Conservation (phyloP, 306 rosid genomes). For the Fragaria iinumae region DNA sequence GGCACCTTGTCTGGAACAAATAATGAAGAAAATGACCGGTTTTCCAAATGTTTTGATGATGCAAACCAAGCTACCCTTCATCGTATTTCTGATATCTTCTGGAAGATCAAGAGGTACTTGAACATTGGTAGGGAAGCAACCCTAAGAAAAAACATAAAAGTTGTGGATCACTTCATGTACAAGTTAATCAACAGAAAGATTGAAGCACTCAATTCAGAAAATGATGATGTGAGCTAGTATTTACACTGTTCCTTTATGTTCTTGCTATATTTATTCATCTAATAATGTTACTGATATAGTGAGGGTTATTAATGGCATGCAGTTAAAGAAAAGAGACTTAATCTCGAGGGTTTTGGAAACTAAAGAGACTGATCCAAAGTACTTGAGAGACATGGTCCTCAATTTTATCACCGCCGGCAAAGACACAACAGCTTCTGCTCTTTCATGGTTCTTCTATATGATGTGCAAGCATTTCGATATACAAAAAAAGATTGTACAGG, state of each 20-base stretch:
- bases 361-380: constrained; percentile 37
- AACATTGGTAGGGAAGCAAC: constrained; percentile 25
- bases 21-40: constrained; percentile 20
- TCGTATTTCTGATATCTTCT: constrained; percentile 30
- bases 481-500: neutral
- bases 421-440: neutral
- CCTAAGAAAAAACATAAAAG: neutral
- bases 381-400: constrained; percentile 48
- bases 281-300: neutral
- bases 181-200: constrained; percentile 13
- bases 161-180: constrained; percentile 11
- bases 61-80: neutral
- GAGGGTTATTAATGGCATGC: neutral
- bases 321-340: constrained; percentile 36
- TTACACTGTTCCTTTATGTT: neutral
- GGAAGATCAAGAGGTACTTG: constrained; percentile 33
- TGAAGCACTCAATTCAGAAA: constrained; percentile 7
- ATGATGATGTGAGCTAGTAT: constrained; percentile 9
- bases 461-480: neutral
- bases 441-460: neutral
- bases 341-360: constrained; percentile 51
- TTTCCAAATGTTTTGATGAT: constrained; percentile 11
- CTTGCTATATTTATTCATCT: neutral
- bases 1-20: constrained; percentile 22
- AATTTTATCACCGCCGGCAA: constrained; percentile 49